Base-by-base conservation (phyloP, 1,139 yeast genomes). In the Zygotorulaspora mrakii region DNA sequence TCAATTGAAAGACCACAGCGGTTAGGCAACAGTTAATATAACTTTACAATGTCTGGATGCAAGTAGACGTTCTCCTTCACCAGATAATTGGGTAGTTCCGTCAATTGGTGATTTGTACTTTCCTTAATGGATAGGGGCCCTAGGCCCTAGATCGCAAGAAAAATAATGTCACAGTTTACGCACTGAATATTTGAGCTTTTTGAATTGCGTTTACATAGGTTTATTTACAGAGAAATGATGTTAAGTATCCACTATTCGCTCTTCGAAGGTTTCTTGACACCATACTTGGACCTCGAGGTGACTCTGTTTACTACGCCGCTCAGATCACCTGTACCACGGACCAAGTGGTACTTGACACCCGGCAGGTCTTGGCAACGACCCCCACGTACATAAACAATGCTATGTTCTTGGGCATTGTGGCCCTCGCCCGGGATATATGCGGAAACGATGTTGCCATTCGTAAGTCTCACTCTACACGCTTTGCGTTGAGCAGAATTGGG, bases 361-460 rank as follows among this genome's bases (percentile, higher is more conserved):
- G 98, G 98, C 57, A 91, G 73, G 80, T 94, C 99, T 63, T 89
- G 96, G 38, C 88, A 88, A 73, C 96, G 80, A 12, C 98, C 99
- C 17, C 99, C 99, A 64, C 98, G 78, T 2, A 94, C 95, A 42
- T 82, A 77, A 2, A 94, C 97, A 40, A 91, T 94, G 59, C 94
- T 87, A 68, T 94, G 99, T 66, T 94, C 99, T 68, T 91, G 97
- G 30, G 94, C 91, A 59, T 91, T 91, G 66, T 94, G 98, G 17
- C 99, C 98, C 61, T 91, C 97, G 42, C 99, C 99, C 9, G 97
- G 96, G 45, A 94, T 91, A 63, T 89, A 88, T 2, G 96, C 96
- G 38, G 94, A 82, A 13, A 91, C 76, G 37, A 85, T 82, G 52
- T 81, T 82, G 23, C 98, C 98, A 57, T 86, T 91, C 13, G 95